Conservation (phyloP, 441 rosid species). For the Flueggea neowawraea region DNA sequence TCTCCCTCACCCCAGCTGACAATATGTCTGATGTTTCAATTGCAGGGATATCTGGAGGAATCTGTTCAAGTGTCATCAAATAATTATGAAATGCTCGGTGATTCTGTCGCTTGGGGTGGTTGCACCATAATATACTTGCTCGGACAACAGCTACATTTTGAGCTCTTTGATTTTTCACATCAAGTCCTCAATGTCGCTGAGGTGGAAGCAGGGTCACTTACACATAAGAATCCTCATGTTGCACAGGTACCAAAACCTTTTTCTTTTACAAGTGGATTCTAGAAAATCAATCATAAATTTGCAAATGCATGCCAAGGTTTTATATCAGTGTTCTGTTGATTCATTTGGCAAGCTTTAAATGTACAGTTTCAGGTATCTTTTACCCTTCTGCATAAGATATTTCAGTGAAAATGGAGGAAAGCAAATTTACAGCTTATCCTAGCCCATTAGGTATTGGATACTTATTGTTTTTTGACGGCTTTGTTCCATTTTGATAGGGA, state of each 20-base stretch:
- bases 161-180: constrained; percentile 95
- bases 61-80: constrained; percentile 42
- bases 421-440: neutral
- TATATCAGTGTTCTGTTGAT: too few relatives aligned
- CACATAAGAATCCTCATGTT: constrained; percentile 54
- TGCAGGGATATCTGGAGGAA: constrained; percentile 89
- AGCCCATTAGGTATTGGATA: neutral
- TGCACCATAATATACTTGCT: constrained; percentile 96
- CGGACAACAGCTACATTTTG: constrained; percentile 99
- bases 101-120: constrained; percentile 99
- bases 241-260: constrained; percentile 50
- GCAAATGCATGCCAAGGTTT: too few relatives aligned
- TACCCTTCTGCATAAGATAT: too few relatives aligned
- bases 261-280: neutral
- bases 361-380: too few relatives aligned
- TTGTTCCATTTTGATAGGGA: constrained; percentile 44
- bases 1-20: too few relatives aligned
- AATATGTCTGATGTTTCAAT: constrained; percentile 14
- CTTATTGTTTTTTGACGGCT: constrained; percentile 7
- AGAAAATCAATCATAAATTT: too few relatives aligned
- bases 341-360: too few relatives aligned
- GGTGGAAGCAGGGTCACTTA: constrained; percentile 72
- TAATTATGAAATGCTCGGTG: constrained; percentile 77
- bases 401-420: too few relatives aligned
- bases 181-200: constrained; percentile 98